phyloP scores from a whole-genome alignment of 129 eudicot genomes.

The Centella asiatica region DNA sequence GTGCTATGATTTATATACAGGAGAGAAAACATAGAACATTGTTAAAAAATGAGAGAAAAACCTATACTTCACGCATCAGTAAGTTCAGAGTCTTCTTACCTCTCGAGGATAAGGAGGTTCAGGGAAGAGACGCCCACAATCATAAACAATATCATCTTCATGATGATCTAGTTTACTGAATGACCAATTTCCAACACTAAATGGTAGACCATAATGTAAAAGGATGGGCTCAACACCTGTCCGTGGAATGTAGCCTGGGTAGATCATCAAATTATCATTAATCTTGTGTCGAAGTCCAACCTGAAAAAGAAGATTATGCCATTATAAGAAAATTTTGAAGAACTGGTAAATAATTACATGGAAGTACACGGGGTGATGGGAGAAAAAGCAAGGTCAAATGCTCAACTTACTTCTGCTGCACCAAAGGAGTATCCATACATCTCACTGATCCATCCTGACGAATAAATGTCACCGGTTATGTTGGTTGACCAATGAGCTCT shows the following conservation, averaged over 20 bases:
- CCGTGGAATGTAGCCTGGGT: constrained; percentile 89
- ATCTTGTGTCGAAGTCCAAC: constrained; percentile 97
- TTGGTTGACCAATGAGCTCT: constrained; percentile 93
- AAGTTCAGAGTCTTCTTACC: constrained; percentile 35
- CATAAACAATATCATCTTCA: constrained; percentile 74
- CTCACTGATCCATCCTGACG: constrained; percentile 95
- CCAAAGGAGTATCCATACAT: constrained; percentile 99
- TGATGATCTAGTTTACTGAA: constrained; percentile 83
- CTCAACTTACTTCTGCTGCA: constrained; percentile 82
- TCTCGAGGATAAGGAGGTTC: constrained; percentile 98
- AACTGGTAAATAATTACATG: constrained; percentile 4
- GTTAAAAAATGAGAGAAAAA: no score
- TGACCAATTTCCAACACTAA: constrained; percentile 92
- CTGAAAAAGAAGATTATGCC: constrained; percentile 28
- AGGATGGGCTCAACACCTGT: constrained; percentile 92
- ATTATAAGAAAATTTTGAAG: neutral
- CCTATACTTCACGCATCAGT: neutral
- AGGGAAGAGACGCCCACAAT: constrained; percentile 90
- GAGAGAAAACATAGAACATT: no score
- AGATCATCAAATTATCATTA: constrained; percentile 85
- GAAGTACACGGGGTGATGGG: neutral
- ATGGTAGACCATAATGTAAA: constrained; percentile 90
- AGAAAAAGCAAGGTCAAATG: neutral
- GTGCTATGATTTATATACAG: no score
- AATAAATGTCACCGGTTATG: constrained; percentile 88